Conservation (phyloP, 306 rosid species). For the Citrullus mucosospermus region DNA sequence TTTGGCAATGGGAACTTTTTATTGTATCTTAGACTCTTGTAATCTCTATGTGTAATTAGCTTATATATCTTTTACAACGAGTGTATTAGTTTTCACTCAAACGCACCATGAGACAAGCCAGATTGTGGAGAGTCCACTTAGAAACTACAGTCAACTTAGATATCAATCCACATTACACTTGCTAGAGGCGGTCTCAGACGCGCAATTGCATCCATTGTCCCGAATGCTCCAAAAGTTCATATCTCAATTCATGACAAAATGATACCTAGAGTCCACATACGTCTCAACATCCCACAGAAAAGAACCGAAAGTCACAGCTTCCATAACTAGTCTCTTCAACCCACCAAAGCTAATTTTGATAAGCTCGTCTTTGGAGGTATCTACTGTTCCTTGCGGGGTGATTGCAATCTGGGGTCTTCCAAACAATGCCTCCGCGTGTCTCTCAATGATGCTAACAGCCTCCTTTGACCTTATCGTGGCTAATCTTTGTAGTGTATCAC, state of each 20-base stretch:
- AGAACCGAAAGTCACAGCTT: conserved; percentile 81
- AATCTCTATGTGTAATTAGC: no score
- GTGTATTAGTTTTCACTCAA: no score
- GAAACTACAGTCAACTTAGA: no score
- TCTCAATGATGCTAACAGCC: conserved; percentile 69
- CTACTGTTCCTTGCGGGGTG: conserved; percentile 16
- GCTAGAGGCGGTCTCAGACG: no score
- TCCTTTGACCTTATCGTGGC: conserved; percentile 85
- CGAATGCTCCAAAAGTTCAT: background rate
- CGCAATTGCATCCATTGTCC: background rate
- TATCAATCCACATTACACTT: no score
- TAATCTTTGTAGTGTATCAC: conserved; percentile 71
- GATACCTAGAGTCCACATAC: conserved; percentile 74
- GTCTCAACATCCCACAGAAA: conserved; percentile 90
- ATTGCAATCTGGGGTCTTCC: conserved; percentile 61
- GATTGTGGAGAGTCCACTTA: no score
- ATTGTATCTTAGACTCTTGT: no score
- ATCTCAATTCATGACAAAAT: conserved; percentile 50
- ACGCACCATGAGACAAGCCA: no score
- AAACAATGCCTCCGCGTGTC: conserved; percentile 82
- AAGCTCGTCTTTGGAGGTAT: conserved; percentile 32
- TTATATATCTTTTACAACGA: no score
- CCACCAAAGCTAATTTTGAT: conserved; percentile 73
- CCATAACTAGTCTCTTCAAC: conserved; percentile 65
- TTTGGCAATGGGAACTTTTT: no score